Percentiles rank a stretch among this genome's conserved stretches.
Conservation (phyloP, 352 stramenopile genomes). For the Phytophthora foliorum region DNA sequence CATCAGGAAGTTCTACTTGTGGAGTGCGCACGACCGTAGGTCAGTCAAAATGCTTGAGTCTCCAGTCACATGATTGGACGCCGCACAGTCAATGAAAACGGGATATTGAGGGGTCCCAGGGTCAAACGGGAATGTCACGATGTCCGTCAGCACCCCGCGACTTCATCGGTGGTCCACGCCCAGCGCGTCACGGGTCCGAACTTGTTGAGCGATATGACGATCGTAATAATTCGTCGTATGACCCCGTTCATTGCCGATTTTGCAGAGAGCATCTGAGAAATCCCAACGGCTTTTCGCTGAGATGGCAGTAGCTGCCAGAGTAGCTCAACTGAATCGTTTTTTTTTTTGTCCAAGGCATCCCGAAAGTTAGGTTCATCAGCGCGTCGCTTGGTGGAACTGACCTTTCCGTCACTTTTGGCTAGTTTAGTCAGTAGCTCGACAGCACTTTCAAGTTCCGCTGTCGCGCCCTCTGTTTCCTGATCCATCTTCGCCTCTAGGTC, state of each 20-base stretch:
- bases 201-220: not conserved
- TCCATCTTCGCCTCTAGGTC: constrained; percentile 1
- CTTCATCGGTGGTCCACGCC: too few relatives aligned
- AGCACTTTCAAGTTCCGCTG: not conserved
- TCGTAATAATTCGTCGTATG: constrained; percentile 22
- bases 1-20: too few relatives aligned
- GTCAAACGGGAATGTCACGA: too few relatives aligned
- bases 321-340: not conserved
- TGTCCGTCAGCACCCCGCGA: not conserved
- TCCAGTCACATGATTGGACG: too few relatives aligned
- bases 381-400: not conserved
- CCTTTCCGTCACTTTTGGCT: not conserved
- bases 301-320: not conserved
- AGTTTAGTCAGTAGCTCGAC: not conserved
- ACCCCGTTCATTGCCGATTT: not conserved
- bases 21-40: too few relatives aligned
- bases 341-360: not conserved
- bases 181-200: too few relatives aligned
- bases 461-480: constrained; percentile 1
- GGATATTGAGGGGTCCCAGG: too few relatives aligned
- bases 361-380: not conserved
- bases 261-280: not conserved
- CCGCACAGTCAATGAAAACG: too few relatives aligned
- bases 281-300: not conserved
- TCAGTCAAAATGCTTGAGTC: too few relatives aligned